These are phyloP conservation scores for Usnea hakonensis DNA, from an alignment of 495 filamentous ascomycete species.

Conservation along the genomic window DNA sequence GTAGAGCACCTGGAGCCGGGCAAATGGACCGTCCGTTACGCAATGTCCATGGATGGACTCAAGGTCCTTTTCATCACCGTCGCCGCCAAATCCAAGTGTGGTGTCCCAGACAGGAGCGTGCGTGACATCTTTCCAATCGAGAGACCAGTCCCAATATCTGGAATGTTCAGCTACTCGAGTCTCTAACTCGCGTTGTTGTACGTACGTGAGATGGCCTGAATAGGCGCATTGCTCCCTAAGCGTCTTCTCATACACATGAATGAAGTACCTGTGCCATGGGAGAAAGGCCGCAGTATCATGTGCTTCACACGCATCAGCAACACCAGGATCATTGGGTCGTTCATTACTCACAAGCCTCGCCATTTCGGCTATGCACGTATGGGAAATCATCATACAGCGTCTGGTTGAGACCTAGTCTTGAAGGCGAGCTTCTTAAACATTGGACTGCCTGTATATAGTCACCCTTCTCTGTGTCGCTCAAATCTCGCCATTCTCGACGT, in stretches of 20 bases:
- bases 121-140: conserved; percentile 25
- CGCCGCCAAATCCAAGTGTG: conserved; percentile 29
- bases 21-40: conserved; percentile 23
- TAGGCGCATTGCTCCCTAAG: conserved; percentile 41
- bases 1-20: conserved; percentile 12
- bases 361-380: conserved; percentile 13
- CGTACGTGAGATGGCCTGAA: conserved; percentile 38
- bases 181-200: not conserved
- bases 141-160: conserved; percentile 27
- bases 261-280: conserved; percentile 45
- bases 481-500: conserved; percentile 32
- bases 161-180: not conserved
- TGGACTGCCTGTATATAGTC: conserved; percentile 26
- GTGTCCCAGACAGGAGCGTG: conserved; percentile 27
- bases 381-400: conserved; percentile 25
- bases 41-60: conserved; percentile 12
- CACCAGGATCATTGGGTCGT: not conserved
- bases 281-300: conserved; percentile 33
- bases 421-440: conserved; percentile 25
- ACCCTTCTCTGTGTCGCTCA: conserved; percentile 24
- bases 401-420: conserved; percentile 16
- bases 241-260: conserved; percentile 37
- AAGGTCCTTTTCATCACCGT: conserved; percentile 17
- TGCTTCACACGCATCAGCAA: conserved; percentile 7
- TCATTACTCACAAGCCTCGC: not conserved